These are phyloP conservation scores for Lophium mytilinum DNA, from an alignment of 495 filamentous ascomycete species.

Conservation along the genomic window DNA sequence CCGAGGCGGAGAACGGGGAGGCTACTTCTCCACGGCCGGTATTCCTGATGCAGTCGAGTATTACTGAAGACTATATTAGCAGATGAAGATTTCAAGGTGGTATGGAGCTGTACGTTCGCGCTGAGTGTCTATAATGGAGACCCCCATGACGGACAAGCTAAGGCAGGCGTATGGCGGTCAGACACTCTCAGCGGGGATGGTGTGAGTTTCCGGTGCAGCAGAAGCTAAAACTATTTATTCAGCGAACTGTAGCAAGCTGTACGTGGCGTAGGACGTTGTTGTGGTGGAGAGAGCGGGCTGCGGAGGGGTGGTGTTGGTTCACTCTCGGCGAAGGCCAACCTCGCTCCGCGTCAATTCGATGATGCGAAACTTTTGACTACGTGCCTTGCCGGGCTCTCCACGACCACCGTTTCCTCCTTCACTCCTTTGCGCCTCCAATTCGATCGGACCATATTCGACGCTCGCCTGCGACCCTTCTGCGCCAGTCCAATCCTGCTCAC, in stretches of 20 bases:
- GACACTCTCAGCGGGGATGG: no score
- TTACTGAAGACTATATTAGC: slow-evolving; percentile 37
- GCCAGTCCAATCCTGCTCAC: neutral
- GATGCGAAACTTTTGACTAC: neutral
- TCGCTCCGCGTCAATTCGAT: neutral
- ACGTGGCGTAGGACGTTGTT: neutral
- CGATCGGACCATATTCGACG: no score
- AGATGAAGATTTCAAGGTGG: neutral
- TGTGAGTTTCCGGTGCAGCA: neutral
- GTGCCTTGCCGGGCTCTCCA: neutral
- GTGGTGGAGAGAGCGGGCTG: neutral
- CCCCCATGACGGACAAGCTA: slow-evolving; percentile 25
- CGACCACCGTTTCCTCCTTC: no score
- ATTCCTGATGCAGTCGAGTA: slow-evolving; percentile 51
- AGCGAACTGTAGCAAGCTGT: neutral
- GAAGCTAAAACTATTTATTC: neutral
- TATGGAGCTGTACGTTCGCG: slow-evolving; percentile 26
- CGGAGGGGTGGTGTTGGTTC: neutral
- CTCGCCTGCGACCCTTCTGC: neutral
- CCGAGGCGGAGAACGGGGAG: slow-evolving; percentile 3
- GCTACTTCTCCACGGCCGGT: slow-evolving; percentile 53
- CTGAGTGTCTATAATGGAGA: slow-evolving; percentile 36
- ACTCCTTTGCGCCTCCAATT: no score
- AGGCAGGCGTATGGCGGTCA: neutral
- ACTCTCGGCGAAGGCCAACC: neutral